These are phyloP conservation scores for Lachnellula subtilissima DNA, from an alignment of 2,329 filamentous ascomycete species.

Conservation along the genomic window DNA sequence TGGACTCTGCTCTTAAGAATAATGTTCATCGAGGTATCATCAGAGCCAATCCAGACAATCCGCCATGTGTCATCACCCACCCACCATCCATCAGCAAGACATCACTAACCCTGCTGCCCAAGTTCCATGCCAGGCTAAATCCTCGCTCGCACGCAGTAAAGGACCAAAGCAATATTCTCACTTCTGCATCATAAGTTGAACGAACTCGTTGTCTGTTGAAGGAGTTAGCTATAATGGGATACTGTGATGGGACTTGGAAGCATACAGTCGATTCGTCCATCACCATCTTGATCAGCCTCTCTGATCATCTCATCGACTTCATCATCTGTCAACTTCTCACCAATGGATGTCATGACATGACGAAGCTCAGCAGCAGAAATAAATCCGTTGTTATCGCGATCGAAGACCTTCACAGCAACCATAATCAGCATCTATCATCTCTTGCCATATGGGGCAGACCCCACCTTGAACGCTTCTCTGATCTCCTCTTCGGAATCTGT, in stretches of 20 bases:
- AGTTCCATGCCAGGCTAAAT: slow-evolving; percentile 14
- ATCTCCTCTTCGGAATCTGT: slow-evolving; percentile 90
- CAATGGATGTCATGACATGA: slow-evolving; percentile 89
- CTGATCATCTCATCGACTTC: slow-evolving; percentile 93
- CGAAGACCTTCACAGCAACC: slow-evolving; percentile 57
- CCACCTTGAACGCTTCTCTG: slow-evolving; percentile 79
- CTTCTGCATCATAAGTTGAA: slow-evolving; percentile 96
- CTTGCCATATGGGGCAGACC: slow-evolving; percentile 9
- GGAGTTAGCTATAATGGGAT: slow-evolving; percentile 24
- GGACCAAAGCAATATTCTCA: slow-evolving; percentile 38
- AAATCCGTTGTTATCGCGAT: slow-evolving; percentile 88
- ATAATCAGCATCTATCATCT: slow-evolving; percentile 6
- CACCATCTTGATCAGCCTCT: slow-evolving; percentile 84
- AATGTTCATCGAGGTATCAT: slow-evolving; percentile 21
- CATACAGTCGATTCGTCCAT: slow-evolving; percentile 84
- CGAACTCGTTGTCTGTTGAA: slow-evolving; percentile 76
- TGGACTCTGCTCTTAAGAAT: slow-evolving; percentile 13
- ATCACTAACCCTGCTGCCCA: slow-evolving; percentile 10
- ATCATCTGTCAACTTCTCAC: slow-evolving; percentile 85
- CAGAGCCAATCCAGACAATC: slow-evolving; percentile 15
- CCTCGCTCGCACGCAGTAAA: slow-evolving; percentile 16
- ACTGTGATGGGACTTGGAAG: slow-evolving; percentile 5
- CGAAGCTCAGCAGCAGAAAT: slow-evolving; percentile 84
- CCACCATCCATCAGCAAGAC: slow-evolving; percentile 2
- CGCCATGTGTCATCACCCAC: slow-evolving; percentile 7